These are phyloP conservation scores for Malus hybrid DNA, from an alignment of 331 rosid genomes.

Conservation along the genomic window DNA sequence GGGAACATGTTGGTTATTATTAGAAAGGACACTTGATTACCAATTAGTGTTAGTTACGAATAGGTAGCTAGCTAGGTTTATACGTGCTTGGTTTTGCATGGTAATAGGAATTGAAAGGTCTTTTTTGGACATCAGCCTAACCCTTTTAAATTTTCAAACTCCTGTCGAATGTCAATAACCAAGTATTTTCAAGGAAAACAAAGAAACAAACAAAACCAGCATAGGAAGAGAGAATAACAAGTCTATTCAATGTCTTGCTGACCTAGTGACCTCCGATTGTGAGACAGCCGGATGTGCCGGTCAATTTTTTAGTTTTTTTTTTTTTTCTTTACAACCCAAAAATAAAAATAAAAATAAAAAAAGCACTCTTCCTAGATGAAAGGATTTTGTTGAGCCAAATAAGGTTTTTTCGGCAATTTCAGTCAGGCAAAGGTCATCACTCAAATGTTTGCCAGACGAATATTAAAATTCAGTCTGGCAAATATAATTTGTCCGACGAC, in stretches of 20 bases:
- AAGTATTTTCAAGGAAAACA: neutral
- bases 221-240: neutral
- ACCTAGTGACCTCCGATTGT: too few relatives aligned
- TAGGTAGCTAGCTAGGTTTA: neutral
- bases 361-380: too few relatives aligned
- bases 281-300: too few relatives aligned
- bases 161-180: neutral
- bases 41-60: neutral
- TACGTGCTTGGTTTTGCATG: neutral
- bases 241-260: too few relatives aligned
- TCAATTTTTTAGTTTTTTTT: neutral
- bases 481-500: too few relatives aligned
- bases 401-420: too few relatives aligned
- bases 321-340: neutral
- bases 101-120: neutral
- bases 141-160: neutral
- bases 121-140: neutral
- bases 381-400: too few relatives aligned
- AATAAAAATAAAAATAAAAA: too few relatives aligned
- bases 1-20: neutral
- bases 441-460: too few relatives aligned
- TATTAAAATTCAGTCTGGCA: too few relatives aligned
- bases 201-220: neutral
- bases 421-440: too few relatives aligned
- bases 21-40: neutral